Conservation (phyloP, 2,329 filamentous ascomycete genomes). For the Aureobasidium pullulans region DNA sequence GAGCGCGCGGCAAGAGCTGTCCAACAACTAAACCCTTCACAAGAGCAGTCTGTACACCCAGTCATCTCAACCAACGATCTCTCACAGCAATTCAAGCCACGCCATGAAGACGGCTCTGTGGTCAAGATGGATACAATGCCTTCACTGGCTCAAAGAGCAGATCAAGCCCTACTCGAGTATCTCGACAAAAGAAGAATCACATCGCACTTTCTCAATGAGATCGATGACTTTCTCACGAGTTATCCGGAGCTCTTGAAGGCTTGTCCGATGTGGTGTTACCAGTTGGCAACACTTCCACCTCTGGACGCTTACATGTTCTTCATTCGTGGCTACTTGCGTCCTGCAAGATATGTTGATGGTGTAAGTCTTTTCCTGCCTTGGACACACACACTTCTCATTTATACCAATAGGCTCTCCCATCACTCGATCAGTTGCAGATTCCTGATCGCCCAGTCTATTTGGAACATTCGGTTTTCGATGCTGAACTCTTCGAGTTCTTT, state of each 20-base stretch:
- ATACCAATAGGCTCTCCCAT: neutral
- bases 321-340: neutral
- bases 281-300: neutral
- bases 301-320: constrained; percentile 9
- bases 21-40: neutral
- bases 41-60: neutral
- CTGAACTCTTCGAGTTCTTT: constrained; percentile 2
- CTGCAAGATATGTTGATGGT: neutral
- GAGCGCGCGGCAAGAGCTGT: neutral
- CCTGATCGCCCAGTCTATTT: neutral
- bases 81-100: constrained; percentile 1
- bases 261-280: constrained; percentile 2
- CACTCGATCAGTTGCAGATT: neutral
- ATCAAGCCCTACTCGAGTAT: constrained; percentile 2
- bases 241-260: neutral
- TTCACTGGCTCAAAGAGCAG: neutral
- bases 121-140: neutral
- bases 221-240: constrained; percentile 2
- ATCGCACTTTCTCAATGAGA: neutral
- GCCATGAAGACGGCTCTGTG: neutral
- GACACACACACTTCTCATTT: neutral
- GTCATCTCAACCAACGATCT: neutral
- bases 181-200: neutral
- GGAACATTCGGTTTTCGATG: neutral
- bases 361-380: neutral